phyloP scores from a whole-genome alignment of 1,284 basidiomycete species.

The Acaromyces ingoldii region DNA sequence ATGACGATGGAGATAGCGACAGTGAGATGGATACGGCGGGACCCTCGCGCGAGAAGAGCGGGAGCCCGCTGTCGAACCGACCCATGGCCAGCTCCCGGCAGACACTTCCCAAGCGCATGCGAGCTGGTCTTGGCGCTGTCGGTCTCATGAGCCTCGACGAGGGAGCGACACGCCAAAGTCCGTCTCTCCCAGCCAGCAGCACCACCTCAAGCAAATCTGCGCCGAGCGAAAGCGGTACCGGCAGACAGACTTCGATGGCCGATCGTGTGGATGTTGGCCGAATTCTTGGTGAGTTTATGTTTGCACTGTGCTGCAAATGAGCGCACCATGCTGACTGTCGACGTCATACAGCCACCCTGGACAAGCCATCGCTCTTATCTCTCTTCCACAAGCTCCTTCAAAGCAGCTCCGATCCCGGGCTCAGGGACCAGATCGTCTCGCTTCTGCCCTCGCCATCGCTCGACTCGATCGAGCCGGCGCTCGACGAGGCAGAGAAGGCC shows the following conservation, averaged over 20 bases:
- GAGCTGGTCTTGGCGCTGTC: slow-evolving; percentile 24
- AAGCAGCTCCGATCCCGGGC: slow-evolving; percentile 21
- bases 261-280: no score
- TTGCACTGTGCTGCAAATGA: no score
- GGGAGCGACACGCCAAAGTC: background rate
- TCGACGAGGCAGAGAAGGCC: slow-evolving; percentile 29
- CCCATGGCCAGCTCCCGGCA: slow-evolving; percentile 3
- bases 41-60: background rate
- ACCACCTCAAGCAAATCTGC: no score
- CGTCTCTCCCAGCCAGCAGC: no score
- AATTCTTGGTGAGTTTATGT: no score
- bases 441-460: slow-evolving; percentile 40
- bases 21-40: slow-evolving; percentile 32
- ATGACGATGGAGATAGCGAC: slow-evolving; percentile 22
- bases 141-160: slow-evolving; percentile 12
- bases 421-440: slow-evolving; percentile 36
- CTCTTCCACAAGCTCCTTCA: slow-evolving; percentile 32
- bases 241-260: no score
- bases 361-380: slow-evolving; percentile 38
- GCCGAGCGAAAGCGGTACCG: no score
- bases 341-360: slow-evolving; percentile 37
- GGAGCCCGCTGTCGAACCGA: background rate
- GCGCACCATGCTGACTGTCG: no score
- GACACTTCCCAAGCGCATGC: slow-evolving; percentile 28
- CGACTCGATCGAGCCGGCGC: slow-evolving; percentile 25